Percentiles rank a stretch among this genome's conserved stretches.
Conservation (phyloP, 2,329 filamentous ascomycete species). For the Colletotrichum sansevieriae region DNA sequence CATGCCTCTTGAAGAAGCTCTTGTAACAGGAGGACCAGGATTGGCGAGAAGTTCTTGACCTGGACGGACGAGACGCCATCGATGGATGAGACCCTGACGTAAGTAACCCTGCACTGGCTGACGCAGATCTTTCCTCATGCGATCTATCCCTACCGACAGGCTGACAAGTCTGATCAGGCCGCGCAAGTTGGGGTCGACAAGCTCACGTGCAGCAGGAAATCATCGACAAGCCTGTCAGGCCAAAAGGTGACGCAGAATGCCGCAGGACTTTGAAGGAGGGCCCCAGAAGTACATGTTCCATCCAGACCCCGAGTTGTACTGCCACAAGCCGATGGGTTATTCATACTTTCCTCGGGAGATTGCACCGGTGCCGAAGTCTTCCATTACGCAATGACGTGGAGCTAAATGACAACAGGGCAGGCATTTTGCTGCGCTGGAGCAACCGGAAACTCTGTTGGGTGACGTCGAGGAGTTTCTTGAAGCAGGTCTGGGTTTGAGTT, state of each 20-base stretch:
- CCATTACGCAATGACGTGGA: not conserved
- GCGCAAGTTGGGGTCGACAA: not conserved
- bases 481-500: not conserved
- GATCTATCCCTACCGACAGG: not conserved
- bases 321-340: constrained; percentile 8
- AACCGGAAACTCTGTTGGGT: not conserved
- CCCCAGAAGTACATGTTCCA: not conserved
- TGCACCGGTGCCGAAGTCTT: not conserved
- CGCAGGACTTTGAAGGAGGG: not conserved
- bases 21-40: not conserved
- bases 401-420: not conserved
- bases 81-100: constrained; percentile 5
- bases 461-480: not conserved
- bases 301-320: not conserved
- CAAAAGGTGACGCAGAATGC: not conserved
- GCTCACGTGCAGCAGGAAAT: not conserved
- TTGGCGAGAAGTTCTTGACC: not conserved
- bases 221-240: not conserved
- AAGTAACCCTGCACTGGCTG: not conserved
- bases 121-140: not conserved
- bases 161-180: not conserved
- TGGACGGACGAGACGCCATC: constrained; percentile 9
- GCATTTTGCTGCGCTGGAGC: constrained; percentile 1
- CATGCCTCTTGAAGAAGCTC: not conserved
- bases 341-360: constrained; percentile 3